These are phyloP conservation scores for Acacia confusa DNA, from an alignment of 306 rosid genomes.

Conservation along the genomic window DNA sequence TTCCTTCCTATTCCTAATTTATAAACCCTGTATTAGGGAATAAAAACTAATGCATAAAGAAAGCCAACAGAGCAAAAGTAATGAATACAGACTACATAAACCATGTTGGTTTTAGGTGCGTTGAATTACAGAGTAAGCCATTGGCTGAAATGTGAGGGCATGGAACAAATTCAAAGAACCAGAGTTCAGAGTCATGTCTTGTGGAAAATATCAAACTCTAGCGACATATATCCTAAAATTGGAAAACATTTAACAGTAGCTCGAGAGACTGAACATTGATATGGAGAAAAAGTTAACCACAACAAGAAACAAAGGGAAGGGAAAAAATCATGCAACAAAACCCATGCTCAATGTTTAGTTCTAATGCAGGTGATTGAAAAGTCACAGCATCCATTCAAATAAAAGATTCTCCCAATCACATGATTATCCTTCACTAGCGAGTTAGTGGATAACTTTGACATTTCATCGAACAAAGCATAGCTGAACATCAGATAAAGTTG, in stretches of 20 bases:
- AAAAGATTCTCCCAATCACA: constrained; percentile 22
- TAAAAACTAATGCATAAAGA: not conserved
- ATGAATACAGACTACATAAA: not conserved
- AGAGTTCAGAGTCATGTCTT: constrained; percentile 7
- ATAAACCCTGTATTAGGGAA: not conserved
- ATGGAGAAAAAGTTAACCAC: not conserved
- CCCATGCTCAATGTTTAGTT: not conserved
- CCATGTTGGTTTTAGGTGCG: not conserved
- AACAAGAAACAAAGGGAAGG: constrained; percentile 16
- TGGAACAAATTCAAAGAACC: not conserved
- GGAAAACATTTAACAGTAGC: constrained; percentile 3
- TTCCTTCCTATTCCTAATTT: constrained; percentile 7
- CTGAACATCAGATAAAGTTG: constrained; percentile 7
- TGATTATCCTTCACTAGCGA: constrained; percentile 12
- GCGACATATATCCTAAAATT: not conserved
- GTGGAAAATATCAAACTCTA: not conserved
- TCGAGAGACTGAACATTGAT: not conserved
- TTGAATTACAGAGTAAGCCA: not conserved
- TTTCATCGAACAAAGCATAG: constrained; percentile 4
- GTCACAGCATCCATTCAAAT: not conserved
- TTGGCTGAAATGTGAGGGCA: not conserved
- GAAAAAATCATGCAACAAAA: not conserved
- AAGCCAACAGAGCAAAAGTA: not conserved
- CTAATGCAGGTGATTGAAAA: not conserved
- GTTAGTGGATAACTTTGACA: constrained; percentile 18